Conservation (phyloP, 78 protist species). For the Pelomyxa schiedti region DNA sequence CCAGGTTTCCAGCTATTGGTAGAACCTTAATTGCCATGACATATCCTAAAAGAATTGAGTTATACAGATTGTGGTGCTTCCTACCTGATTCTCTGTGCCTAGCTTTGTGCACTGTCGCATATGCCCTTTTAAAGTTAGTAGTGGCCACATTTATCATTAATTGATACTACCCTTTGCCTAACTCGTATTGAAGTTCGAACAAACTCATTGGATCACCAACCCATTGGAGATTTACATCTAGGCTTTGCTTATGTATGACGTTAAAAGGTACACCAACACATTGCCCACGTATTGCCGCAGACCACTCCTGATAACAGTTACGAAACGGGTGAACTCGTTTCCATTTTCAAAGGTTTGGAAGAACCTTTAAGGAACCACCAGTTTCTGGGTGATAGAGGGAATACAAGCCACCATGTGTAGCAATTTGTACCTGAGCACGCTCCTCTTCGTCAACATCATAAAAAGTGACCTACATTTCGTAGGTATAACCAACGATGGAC, state of each 20-base stretch:
- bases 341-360: no score
- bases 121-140: conserved; percentile 6
- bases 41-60: background rate
- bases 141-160: no score
- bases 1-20: no score
- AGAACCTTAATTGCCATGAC: background rate
- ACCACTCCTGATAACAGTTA: background rate
- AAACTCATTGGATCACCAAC: conserved; percentile 24
- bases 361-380: no score
- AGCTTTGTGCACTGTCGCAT: conserved; percentile 42
- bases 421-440: background rate
- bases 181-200: conserved; percentile 36
- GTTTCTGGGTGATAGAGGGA: background rate
- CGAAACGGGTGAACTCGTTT: background rate
- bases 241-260: conserved; percentile 48
- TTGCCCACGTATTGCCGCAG: background rate
- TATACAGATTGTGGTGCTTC: no score
- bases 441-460: background rate
- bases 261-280: conserved; percentile 26
- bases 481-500: no score
- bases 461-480: no score
- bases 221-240: conserved; percentile 51
- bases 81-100: conserved; percentile 24
- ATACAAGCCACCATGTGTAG: background rate
- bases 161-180: conserved; percentile 32